Conservation (phyloP, 129 eudicot species). For the Scalesia atractyloides region DNA sequence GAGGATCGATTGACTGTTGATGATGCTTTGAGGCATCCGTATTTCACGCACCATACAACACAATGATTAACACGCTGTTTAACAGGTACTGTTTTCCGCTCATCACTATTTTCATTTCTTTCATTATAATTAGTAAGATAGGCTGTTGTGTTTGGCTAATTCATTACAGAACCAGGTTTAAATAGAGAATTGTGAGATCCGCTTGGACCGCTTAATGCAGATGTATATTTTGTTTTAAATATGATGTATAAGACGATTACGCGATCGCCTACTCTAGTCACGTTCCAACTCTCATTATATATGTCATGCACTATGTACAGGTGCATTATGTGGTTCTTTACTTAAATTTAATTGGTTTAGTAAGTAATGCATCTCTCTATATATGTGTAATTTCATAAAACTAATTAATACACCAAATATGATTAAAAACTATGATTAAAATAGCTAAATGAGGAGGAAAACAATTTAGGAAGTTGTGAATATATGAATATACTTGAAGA, state of each 20-base stretch:
- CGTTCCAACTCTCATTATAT: no score
- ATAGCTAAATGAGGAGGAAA: background rate
- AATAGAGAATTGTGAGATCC: no score
- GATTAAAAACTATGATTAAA: background rate
- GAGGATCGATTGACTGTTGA: constrained; percentile 86
- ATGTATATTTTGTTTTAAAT: no score
- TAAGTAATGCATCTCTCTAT: no score
- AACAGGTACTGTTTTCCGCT: constrained; percentile 19
- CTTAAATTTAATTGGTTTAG: no score
- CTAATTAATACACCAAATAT: background rate
- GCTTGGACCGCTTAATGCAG: no score
- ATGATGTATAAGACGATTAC: no score
- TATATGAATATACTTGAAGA: background rate
- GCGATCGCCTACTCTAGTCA: no score
- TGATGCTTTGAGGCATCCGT: constrained; percentile 91
- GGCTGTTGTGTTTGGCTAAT: no score
- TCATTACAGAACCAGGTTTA: no score
- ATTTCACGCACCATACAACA: constrained; percentile 48
- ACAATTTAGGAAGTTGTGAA: constrained; percentile 14
- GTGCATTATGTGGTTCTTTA: no score
- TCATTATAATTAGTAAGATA: background rate
- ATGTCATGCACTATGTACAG: no score
- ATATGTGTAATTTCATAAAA: background rate
- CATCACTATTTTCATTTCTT: constrained; percentile 6
- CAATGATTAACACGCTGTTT: constrained; percentile 19